These are phyloP conservation scores for Exophiala dermatitidis DNA, from an alignment of 2,329 filamentous ascomycete species.

Conservation along the genomic window DNA sequence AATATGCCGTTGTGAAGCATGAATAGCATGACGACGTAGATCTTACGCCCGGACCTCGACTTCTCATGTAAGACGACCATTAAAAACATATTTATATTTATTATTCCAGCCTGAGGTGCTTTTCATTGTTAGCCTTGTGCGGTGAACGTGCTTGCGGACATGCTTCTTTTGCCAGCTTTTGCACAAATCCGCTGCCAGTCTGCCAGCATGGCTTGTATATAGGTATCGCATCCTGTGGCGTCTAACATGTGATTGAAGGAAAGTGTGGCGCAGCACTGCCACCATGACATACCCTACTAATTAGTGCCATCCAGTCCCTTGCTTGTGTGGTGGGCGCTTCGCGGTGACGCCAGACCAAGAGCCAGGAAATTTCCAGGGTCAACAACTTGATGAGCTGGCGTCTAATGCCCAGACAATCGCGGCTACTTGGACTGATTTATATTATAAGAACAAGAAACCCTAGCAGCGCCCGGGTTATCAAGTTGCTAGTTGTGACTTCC, in stretches of 20 bases:
- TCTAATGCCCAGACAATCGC: neutral
- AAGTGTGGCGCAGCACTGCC: conserved; percentile 1
- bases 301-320: neutral
- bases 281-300: neutral
- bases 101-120: neutral
- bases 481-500: too few species aligned
- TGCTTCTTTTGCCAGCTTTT: neutral
- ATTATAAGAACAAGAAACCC: neutral
- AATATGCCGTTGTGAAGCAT: too few species aligned
- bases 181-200: neutral
- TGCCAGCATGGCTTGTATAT: neutral
- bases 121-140: neutral
- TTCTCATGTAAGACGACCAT: too few species aligned
- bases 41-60: too few species aligned
- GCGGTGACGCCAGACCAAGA: neutral
- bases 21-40: too few species aligned
- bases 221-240: neutral
- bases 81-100: too few species aligned
- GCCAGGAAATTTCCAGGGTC: neutral
- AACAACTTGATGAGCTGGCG: neutral
- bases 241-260: neutral
- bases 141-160: too few species aligned
- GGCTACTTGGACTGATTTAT: neutral
- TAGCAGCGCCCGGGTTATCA: neutral
- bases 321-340: too few species aligned